Base-by-base conservation (phyloP, 2,329 filamentous ascomycete genomes). In the Fusarium pseudonygamai region DNA sequence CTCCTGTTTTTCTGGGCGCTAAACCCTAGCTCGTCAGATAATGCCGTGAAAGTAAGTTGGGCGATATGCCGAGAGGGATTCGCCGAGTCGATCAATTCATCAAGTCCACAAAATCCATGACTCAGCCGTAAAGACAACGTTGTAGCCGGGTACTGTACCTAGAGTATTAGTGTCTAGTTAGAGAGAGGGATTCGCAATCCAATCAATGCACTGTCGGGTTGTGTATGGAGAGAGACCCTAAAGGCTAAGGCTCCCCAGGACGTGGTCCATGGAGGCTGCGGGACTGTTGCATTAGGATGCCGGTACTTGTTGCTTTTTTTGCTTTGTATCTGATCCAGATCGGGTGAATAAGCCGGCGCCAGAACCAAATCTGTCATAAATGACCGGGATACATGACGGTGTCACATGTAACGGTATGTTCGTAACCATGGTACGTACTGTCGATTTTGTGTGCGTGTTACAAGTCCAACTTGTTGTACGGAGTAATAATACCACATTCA, bases 271-370 rank as follows among this genome's bases (percentile, higher is more conserved):
- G 28, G 37, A 49, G 40, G 42, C 32, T 34, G 47, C 60, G 60
- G 68, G 57, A 71, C 56, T 50, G 58, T 60, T 72, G 64, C 63
- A 74, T 65, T 63, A 66, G 68, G 69, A 74, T 74, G 71, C 68
- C 71, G 71, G 71, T 74, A 74, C 71, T 71, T 71, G 69, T 63
- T 57, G 67, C 69, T 56, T 59, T 59, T 62, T 55, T 71, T 71
- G 58, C 69, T 72, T 74, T 74, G 66, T 68, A 56, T 64, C 56
- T 72, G 71, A 72, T 60, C 71, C 71, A 74, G 71, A 74, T 74
- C 71, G 67, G 71, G 71, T 52, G 53, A 61, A 62, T 62, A 60
- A 72, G 56, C 71, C 67, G 71, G 59, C 71, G 62, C 71, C 59
- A 63, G 36, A 47, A 49, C 60, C 40, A 37, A 69, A 53, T 65